Evolutionary conservation across 2,329 filamentous ascomycete species (phyloP), one percentile per base, ranked within the genome.

Genomic region (Neonectria magnoliae): DNA sequence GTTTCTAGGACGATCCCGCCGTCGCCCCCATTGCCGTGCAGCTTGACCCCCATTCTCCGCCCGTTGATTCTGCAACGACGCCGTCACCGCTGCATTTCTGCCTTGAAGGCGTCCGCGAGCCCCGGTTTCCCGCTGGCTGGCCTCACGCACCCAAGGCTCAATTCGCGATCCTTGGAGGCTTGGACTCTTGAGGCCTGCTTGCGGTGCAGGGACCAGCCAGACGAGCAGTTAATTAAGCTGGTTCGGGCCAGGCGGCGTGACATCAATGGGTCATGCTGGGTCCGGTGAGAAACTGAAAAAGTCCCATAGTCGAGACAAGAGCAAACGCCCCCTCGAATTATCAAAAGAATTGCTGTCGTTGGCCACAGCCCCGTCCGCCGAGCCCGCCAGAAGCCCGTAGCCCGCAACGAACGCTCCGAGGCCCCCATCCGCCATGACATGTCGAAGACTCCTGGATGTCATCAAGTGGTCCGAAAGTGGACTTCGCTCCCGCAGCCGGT

Each of bases 381-480:
- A 62, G 57, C 22, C 53, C 45, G 57, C 50, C 55, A 57, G 13
- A 36, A 36, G 14, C 36, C 38, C 38, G 38, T 47, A 60, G 62
- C 57, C 54, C 44, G 55, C 48, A 53, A 62, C 25, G 64, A 66
- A 54, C 54, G 48, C 41, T 13, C 65, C 48, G 65, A 62, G 51
- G 51, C 42, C 59, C 60, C 60, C 60, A 54, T 60, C 57, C 55
- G 59, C 56, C 69, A 56, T 55, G 42, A 64, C 62, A 61, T 51
- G 63, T 47, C 41, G 31, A 64, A 64, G 56, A 47, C 55, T 59
- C 9, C 42, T 25, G 56, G 41, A 70, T 71, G 65, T 65, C 64
- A 68, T 64, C 62, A 66, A 68, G 71, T 73, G 71, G 70, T 57
- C 71, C 51, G 50, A 29, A 20, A 31, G 71, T 73, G 71, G 64